Evolutionary conservation across 371 early-diverging fungal species (phyloP).

Genomic region (Cladochytrium tenue): DNA sequence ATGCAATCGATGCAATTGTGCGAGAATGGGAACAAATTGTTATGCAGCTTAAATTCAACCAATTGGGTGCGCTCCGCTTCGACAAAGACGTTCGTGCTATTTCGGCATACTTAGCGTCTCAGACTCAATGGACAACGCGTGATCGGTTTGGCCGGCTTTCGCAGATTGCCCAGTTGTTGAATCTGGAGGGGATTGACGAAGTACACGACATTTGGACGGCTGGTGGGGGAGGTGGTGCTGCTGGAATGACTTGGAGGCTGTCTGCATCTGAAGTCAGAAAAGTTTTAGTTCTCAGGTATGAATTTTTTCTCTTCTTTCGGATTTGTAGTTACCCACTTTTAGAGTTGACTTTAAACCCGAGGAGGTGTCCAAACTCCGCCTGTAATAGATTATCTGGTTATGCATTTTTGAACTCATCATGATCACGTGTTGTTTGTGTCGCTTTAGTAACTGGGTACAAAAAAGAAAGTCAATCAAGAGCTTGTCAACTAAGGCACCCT

Average conservation of each 20-base stretch:
- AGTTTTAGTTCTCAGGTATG: constrained; percentile 30
- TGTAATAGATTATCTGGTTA: too few relatives aligned
- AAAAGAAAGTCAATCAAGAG: too few relatives aligned
- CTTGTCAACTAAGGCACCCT: too few relatives aligned
- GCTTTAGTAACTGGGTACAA: too few relatives aligned
- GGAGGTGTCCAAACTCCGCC: too few relatives aligned
- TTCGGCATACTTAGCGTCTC: constrained; percentile 65
- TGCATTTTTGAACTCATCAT: too few relatives aligned
- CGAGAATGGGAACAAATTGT: constrained; percentile 86
- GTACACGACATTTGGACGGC: constrained; percentile 74
- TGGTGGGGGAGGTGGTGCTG: constrained; percentile 45
- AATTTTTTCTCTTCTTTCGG: too few relatives aligned
- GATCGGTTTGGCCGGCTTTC: constrained; percentile 76
- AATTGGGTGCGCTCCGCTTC: constrained; percentile 79
- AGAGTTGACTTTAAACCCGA: too few relatives aligned
- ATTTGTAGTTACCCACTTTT: too few relatives aligned
- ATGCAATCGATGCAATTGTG: constrained; percentile 64
- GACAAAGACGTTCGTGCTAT: constrained; percentile 86
- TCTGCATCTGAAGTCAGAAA: constrained; percentile 58
- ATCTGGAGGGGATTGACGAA: constrained; percentile 74
- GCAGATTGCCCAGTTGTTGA: constrained; percentile 78
- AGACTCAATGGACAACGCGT: constrained; percentile 68
- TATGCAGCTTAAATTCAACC: constrained; percentile 76
- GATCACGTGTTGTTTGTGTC: too few relatives aligned
- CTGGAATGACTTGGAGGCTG: constrained; percentile 62